phyloP scores from a whole-genome alignment of 2,329 filamentous ascomycete genomes.

The Fusarium sp. region DNA sequence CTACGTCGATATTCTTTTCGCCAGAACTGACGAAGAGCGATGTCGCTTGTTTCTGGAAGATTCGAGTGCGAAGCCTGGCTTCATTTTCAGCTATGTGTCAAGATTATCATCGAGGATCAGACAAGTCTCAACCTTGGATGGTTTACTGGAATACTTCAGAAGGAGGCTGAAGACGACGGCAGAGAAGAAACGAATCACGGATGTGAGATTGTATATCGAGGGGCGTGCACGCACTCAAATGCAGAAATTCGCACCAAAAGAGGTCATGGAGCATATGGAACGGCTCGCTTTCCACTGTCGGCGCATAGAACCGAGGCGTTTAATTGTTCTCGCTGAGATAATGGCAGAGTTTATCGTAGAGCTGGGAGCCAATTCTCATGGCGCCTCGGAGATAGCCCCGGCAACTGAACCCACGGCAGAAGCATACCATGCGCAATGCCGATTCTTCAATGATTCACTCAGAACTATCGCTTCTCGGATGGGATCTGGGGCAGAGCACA shows the following conservation, averaged over 20 bases:
- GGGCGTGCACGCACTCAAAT: slow-evolving; percentile 23
- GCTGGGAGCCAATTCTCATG: slow-evolving; percentile 20
- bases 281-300: slow-evolving; percentile 48
- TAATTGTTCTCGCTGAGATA: slow-evolving; percentile 47
- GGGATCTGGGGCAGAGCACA: slow-evolving; percentile 40
- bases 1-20: slow-evolving; percentile 48
- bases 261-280: slow-evolving; percentile 43
- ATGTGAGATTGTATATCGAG: neutral
- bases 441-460: slow-evolving; percentile 49
- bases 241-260: slow-evolving; percentile 33
- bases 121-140: slow-evolving; percentile 39
- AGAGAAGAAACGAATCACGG: neutral
- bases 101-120: slow-evolving; percentile 43
- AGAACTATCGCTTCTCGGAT: slow-evolving; percentile 44
- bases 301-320: slow-evolving; percentile 49
- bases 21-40: slow-evolving; percentile 47
- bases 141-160: slow-evolving; percentile 45
- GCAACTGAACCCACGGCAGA: slow-evolving; percentile 20
- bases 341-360: slow-evolving; percentile 45
- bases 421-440: slow-evolving; percentile 46
- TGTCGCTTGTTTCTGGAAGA: slow-evolving; percentile 48
- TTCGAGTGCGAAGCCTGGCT: slow-evolving; percentile 41
- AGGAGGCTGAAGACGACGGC: slow-evolving; percentile 28
- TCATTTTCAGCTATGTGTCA: slow-evolving; percentile 49
- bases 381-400: neutral